Percentiles rank a stretch among this genome's conserved stretches.
Conservation (phyloP, 371 early-diverging fungal species). For the Rhizopus arrhizus region DNA sequence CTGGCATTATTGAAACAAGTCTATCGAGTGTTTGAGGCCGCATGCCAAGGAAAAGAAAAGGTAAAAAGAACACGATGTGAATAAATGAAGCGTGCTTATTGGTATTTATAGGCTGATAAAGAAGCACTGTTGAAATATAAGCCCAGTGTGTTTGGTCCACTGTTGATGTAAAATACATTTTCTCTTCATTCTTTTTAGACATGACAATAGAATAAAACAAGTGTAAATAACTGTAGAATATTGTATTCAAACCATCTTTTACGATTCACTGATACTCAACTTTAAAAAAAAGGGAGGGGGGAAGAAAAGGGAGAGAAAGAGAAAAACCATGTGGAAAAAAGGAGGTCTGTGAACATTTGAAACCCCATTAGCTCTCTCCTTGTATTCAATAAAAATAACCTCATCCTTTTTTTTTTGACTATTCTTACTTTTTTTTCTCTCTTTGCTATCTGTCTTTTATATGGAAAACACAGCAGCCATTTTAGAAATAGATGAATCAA, state of each 20-base stretch:
- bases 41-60: conserved; percentile 26
- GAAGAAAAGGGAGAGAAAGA: not conserved
- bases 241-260: not conserved
- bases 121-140: conserved; percentile 21
- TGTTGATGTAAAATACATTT: conserved; percentile 12
- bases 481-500: not conserved
- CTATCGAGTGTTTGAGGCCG: conserved; percentile 22
- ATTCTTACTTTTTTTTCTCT: too few species aligned
- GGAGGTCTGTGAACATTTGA: not conserved
- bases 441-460: too few species aligned
- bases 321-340: not conserved
- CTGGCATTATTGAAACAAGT: conserved; percentile 16
- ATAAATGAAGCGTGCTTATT: not conserved
- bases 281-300: not conserved
- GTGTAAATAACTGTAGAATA: not conserved
- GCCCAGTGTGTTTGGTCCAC: conserved; percentile 11
- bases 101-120: conserved; percentile 14
- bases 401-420: too few species aligned
- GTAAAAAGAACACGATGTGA: not conserved
- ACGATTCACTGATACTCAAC: not conserved
- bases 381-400: not conserved
- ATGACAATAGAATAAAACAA: not conserved
- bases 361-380: not conserved
- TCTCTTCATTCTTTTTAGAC: not conserved
- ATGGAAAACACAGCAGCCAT: too few species aligned